Evolutionary conservation across 2,329 filamentous ascomycete species (phyloP), one percentile per base, ranked within the genome.

Genomic region (Ascochyta fabae): DNA sequence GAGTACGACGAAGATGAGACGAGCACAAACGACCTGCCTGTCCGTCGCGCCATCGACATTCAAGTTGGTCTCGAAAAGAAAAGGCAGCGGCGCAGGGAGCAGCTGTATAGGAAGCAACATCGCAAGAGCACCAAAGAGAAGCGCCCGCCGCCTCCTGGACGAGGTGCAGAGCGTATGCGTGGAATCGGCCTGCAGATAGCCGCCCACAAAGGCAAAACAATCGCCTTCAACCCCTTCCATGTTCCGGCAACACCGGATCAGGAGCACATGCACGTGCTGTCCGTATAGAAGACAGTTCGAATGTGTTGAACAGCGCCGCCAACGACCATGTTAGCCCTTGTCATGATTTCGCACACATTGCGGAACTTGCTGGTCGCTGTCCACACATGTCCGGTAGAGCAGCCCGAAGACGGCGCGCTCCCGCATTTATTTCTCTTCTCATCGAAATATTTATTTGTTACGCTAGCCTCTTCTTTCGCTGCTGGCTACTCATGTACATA

Each of bases 1-100:
- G 67, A 73, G 13, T 75, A 79, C 53, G 75, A 77, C 31, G 76
- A 79, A 19, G 74, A 77, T 34, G 73, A 76, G 43, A 74, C 69
- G 12, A 73, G 70, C 10, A 68, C 72, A n/a, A 71, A 71, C 6
- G 75, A 76, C 34, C 79, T 86, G 38, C 92, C 95, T 61, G 85
- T 91, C 9, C 90, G 95, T 60, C 92, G 92, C n/a, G 93, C 95
- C 33, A 96, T 99, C 64, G 95, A 98, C 76, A 99, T 97, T 77
- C 96, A 96, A 75, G 65, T 75, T 22, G 95, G 95, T 8, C 84
- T 99, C 1, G 95, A 99, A 79, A 89, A 91, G 77, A 98, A 96
- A 80, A 89, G 93, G 24, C 91, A 95, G 79, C 88, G 95, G 62
- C 90, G 95, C 66, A 92, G 90, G 78, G 93, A 98, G 77, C 96